Base-by-base conservation (phyloP, 2,329 filamentous ascomycete genomes). In the Colletotrichum neosansevieriae region DNA sequence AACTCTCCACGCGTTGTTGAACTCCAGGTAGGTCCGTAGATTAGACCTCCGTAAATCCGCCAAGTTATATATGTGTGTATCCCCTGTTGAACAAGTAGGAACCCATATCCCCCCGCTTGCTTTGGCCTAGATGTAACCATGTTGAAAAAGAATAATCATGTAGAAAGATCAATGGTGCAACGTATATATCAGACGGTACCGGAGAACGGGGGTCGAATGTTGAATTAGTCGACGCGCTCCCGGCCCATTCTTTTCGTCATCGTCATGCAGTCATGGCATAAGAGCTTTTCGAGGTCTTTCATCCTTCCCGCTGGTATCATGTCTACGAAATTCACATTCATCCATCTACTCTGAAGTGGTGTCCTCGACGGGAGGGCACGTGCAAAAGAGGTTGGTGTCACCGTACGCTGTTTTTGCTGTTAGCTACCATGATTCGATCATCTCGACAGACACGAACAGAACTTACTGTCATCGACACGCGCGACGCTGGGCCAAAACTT, bases 401-500 rank as follows among this genome's bases (percentile, higher is more conserved):
- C 94, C 94, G 75, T 93, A 97, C 12, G 93, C 93, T 95, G 73
- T 36, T 19, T 19, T 38, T 13, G n/a, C 1, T 51, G 72, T 74
- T 58, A 76, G 72, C 24, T 59, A 36, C 1, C 21, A 3, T 32
- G 17, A 15, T 34, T 4, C 15, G 3, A 50, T 19, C 4, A 17
- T 3, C 6, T 1, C 4, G 40, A 15, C 21, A 17, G 36, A 15
- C 21, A n/a, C 61, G 24, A 42, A 9, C 17, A 19, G 21, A 53
- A 85, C 91, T 85, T 80, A 95, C 93, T 87, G 84, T 98, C 95
- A 78, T 98, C 92, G 19, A 98, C 85, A 78, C 95, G 87, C 6
- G 92, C 93, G 13, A 97, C 94, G 40, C 85, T 90, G 0, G 95
- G 94, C 95, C 95, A 98, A 82, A 98, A 98, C 85, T 98, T 98